Evolutionary conservation across 2,329 filamentous ascomycete genomes (phyloP), one percentile per base, ranked within the genome.

Genomic region (Chaetomiaceae sp.): DNA sequence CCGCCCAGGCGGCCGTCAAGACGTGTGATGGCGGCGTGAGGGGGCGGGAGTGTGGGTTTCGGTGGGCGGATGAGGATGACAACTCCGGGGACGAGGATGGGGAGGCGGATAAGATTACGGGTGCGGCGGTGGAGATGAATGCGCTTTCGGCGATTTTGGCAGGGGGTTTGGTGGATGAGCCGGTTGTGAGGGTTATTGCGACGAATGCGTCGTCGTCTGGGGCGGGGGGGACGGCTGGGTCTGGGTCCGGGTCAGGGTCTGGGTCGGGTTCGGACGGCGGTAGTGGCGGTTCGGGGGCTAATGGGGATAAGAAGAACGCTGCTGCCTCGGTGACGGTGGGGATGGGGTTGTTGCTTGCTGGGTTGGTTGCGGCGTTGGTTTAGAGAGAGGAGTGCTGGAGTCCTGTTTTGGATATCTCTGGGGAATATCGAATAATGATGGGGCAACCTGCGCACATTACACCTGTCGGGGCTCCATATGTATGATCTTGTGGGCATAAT

Each of bases 21-120:
- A 77, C 81, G 52, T 89, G 86, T 67, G 81, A 78, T 0, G 82
- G 80, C 6, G 83, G 81, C 2, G 66, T 68, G 1, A 75, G 68
- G 17, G 59, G 55, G 5, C 48, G 58, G 39, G 29, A 37, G 39
- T 83, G 80, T 59, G 73, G 75, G 3, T 69, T 77, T 14, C 66
- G 66, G 33, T 82, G 78, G 78, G 74, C 71, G 22, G 60, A 64
- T 4, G 69, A n/a, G n/a, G n/a, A n/a, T n/a, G n/a, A n/a, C n/a
- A n/a, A n/a, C n/a, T n/a, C 64, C 0, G 63, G 60, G 2, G 76
- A 69, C 11, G 20, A 9, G 3, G 57, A 74, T n/a, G n/a, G n/a
- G 76, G 63, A 60, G 2, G 75, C 69, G 9, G n/a, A 11, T 53
- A 73, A 74, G 7, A 69, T 68, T 50, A 71, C 63, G 14, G 73